A percentile compares a stretch with the other conserved stretches of the same genome.
Evolutionary conservation across 169 alveolate species (phyloP).

Genomic region (Amoebophrya sp.): DNA sequence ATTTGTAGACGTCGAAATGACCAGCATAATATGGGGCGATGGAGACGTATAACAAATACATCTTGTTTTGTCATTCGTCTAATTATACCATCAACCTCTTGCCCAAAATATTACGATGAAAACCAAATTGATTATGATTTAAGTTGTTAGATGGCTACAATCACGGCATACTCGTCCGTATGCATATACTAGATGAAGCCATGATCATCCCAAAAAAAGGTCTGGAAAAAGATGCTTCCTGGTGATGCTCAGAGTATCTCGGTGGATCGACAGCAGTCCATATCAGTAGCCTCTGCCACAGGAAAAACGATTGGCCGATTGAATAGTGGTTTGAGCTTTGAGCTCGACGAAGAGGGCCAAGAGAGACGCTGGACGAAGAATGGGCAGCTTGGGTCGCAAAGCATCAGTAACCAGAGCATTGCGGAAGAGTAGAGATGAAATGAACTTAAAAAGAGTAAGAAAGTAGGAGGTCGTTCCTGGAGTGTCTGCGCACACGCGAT

Average conservation of each 20-base stretch:
- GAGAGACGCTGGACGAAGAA: neutral
- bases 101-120: neutral
- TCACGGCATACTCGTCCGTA: too few species aligned
- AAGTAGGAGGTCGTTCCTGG: neutral
- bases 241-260: neutral
- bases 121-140: too few species aligned
- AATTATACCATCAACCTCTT: neutral
- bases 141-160: too few species aligned
- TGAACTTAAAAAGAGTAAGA: neutral
- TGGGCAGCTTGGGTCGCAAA: neutral
- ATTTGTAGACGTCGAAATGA: neutral
- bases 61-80: neutral
- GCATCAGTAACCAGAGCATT: neutral
- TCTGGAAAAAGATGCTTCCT: neutral
- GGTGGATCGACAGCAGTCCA: neutral
- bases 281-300: neutral
- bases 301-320: neutral
- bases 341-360: conserved; percentile 4
- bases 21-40: neutral
- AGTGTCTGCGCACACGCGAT: neutral
- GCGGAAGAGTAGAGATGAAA: neutral
- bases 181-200: neutral
- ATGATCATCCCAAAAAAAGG: neutral
- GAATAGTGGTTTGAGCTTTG: neutral
- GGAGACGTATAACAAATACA: neutral